phyloP scores from a whole-genome alignment of 2,329 filamentous ascomycete genomes.

The Penicillium sp. region DNA sequence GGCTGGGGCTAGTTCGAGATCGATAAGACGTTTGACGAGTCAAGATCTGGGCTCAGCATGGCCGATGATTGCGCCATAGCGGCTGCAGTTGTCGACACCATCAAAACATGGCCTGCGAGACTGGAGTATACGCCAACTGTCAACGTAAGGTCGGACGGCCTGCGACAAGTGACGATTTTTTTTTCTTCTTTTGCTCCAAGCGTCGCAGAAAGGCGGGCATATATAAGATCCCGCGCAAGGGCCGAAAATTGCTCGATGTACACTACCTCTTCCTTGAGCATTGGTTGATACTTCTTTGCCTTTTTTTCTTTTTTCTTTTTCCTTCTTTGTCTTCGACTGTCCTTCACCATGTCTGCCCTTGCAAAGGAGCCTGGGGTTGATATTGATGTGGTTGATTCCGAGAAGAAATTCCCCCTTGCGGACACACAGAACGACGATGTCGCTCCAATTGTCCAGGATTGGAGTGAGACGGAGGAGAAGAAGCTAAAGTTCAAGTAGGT shows the following conservation, averaged over 20 bases:
- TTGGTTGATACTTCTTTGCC: neutral
- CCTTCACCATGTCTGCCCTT: neutral
- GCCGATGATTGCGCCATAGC: slow-evolving; percentile 16
- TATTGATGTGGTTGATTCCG: slow-evolving; percentile 1
- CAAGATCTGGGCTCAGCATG: slow-evolving; percentile 4
- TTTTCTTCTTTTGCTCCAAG: neutral
- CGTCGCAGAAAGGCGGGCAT: neutral
- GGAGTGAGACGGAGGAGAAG: slow-evolving; percentile 32
- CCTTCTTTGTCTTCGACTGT: neutral
- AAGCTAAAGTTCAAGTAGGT: slow-evolving; percentile 33
- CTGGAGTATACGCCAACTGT: neutral
- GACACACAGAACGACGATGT: slow-evolving; percentile 20
- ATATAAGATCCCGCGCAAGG: neutral
- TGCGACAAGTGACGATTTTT: neutral
- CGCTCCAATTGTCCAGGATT: slow-evolving; percentile 31
- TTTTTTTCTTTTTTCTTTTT: neutral
- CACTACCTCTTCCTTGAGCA: neutral
- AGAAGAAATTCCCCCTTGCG: slow-evolving; percentile 9
- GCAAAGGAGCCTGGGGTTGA: slow-evolving; percentile 4
- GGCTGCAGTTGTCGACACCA: slow-evolving; percentile 13
- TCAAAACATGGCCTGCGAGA: neutral
- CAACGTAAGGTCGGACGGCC: neutral
- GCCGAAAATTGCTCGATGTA: neutral
- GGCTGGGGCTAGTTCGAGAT: neutral
- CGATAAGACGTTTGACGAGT: neutral